phyloP scores from a whole-genome alignment of 169 alveolate species.

The Plasmodium knowlesi region DNA sequence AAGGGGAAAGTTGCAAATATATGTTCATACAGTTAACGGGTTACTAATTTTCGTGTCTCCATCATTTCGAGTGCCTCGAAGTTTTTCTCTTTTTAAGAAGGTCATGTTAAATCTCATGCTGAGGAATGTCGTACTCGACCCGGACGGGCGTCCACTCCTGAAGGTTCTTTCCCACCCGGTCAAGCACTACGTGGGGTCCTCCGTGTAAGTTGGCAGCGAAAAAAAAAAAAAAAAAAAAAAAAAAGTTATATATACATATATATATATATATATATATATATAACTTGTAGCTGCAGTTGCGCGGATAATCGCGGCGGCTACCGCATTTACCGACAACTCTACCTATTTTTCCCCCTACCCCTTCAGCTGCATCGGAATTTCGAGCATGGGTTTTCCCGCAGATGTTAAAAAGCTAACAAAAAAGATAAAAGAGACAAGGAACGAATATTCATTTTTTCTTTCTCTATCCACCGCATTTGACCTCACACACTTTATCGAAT shows the following conservation, averaged over 20 bases:
- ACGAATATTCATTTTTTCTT: conserved; percentile 35
- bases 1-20: conserved; percentile 77
- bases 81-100: conserved; percentile 83
- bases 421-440: conserved; percentile 18
- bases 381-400: conserved; percentile 62
- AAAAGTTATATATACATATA: no score
- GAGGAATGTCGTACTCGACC: conserved; percentile 6
- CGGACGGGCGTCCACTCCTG: conserved; percentile 1
- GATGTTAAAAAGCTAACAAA: conserved; percentile 57
- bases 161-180: conserved; percentile 15
- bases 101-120: conserved; percentile 72
- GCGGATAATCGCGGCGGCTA: not conserved
- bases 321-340: not conserved
- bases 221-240: no score
- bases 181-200: conserved; percentile 12
- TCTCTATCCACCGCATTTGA: conserved; percentile 30
- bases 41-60: conserved; percentile 76
- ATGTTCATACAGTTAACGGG: conserved; percentile 79
- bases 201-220: conserved; percentile 1
- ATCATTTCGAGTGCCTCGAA: conserved; percentile 83
- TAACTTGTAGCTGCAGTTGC: not conserved
- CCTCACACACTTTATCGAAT: conserved; percentile 33
- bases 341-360: not conserved
- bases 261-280: no score
- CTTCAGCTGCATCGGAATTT: conserved; percentile 54